Evolutionary conservation across 345 rosid genomes (phyloP).

Genomic region (Euphorbia lathyris): DNA sequence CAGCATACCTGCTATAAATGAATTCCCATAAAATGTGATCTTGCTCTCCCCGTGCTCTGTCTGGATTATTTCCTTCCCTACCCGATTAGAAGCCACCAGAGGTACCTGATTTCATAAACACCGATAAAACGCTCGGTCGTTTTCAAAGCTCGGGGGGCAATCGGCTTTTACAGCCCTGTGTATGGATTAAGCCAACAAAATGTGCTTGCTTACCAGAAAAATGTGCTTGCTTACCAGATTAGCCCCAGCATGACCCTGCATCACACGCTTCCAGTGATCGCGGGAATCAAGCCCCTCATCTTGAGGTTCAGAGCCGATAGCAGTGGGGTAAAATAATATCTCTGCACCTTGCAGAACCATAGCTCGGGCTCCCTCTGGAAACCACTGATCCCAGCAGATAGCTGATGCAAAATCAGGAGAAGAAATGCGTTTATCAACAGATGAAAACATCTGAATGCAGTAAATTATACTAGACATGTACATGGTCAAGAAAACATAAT

Average conservation of each 20-base stretch:
- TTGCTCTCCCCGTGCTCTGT: slow-evolving; percentile 81
- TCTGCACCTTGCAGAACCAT: slow-evolving; percentile 91
- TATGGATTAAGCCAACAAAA: too few relatives aligned
- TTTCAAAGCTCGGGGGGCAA: too few relatives aligned
- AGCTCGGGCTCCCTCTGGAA: slow-evolving; percentile 92
- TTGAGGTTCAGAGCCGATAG: slow-evolving; percentile 97
- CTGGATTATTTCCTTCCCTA: slow-evolving; percentile 72
- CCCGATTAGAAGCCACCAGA: slow-evolving; percentile 77
- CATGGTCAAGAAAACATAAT: neutral
- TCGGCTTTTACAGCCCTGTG: too few relatives aligned
- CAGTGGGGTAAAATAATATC: slow-evolving; percentile 84
- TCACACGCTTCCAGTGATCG: slow-evolving; percentile 90
- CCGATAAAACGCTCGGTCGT: neutral
- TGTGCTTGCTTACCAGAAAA: too few relatives aligned
- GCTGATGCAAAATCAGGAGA: slow-evolving; percentile 34
- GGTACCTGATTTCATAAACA: slow-evolving; percentile 52
- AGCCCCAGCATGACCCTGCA: slow-evolving; percentile 99
- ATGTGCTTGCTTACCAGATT: slow-evolving; percentile 63
- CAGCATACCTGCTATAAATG: slow-evolving; percentile 71
- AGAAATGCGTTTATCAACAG: neutral
- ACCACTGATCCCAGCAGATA: slow-evolving; percentile 98
- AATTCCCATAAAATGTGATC: slow-evolving; percentile 81
- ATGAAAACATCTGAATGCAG: neutral
- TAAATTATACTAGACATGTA: neutral
- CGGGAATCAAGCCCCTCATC: slow-evolving; percentile 83